Evolutionary conservation across 2,329 filamentous ascomycete genomes (phyloP).

Genomic region (Thelonectria discophora): DNA sequence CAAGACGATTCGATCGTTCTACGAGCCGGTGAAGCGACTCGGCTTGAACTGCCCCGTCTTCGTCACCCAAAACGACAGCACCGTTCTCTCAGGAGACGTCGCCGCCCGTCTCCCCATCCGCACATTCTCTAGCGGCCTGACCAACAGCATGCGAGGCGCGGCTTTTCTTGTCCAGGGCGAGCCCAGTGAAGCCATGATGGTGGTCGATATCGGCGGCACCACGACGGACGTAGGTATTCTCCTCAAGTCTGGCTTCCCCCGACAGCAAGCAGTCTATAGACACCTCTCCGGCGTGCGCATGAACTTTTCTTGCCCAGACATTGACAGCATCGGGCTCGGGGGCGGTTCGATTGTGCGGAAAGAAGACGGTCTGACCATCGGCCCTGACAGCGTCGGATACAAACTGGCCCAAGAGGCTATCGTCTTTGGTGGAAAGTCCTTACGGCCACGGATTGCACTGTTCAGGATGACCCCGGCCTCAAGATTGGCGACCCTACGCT

Average conservation of each 20-base stretch:
- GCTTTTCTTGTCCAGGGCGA: conserved; percentile 62
- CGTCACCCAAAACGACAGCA: conserved; percentile 72
- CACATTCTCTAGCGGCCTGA: conserved; percentile 70
- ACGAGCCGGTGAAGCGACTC: conserved; percentile 59
- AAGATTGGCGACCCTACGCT: conserved; percentile 54
- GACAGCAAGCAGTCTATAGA: conserved; percentile 69
- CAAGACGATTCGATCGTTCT: conserved; percentile 65
- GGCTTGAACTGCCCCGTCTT: conserved; percentile 64
- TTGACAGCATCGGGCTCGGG: conserved; percentile 68
- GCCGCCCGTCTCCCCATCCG: conserved; percentile 66
- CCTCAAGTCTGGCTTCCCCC: conserved; percentile 68
- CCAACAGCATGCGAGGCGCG: conserved; percentile 70
- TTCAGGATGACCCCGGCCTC: conserved; percentile 45
- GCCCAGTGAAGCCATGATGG: conserved; percentile 58
- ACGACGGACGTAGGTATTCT: conserved; percentile 71
- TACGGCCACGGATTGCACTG: conserved; percentile 67
- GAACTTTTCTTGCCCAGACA: conserved; percentile 66
- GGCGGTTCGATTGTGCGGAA: conserved; percentile 64
- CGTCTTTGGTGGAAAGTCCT: conserved; percentile 64
- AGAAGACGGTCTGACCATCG: conserved; percentile 55
- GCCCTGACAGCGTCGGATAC: conserved; percentile 70
- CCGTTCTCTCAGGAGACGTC: conserved; percentile 61
- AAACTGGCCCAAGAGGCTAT: conserved; percentile 62
- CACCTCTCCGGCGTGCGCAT: conserved; percentile 70
- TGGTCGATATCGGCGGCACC: conserved; percentile 73